These are phyloP conservation scores for Ilex paraguariensis DNA, from an alignment of 305 asterid species.

Conservation along the genomic window DNA sequence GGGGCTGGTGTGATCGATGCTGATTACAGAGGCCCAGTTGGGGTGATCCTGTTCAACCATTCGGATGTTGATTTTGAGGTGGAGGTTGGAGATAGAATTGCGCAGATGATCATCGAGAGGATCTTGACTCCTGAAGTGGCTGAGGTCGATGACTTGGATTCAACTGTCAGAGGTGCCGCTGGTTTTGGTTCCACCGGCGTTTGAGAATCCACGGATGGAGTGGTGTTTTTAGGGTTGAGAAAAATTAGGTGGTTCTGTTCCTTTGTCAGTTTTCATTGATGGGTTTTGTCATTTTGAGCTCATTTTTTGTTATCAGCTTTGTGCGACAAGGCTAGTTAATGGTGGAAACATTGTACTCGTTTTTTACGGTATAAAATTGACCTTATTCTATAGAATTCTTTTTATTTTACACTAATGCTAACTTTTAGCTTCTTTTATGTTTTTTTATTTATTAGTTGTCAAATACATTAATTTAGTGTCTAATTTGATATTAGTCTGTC, in stretches of 20 bases:
- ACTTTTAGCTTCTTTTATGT: too few species aligned
- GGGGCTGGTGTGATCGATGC: slow-evolving; percentile 23
- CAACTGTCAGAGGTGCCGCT: neutral
- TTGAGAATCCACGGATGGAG: neutral
- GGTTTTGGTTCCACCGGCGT: slow-evolving; percentile 1
- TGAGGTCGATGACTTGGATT: slow-evolving; percentile 12
- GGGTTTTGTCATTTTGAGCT: too few species aligned
- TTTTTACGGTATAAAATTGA: too few species aligned
- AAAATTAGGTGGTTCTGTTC: too few species aligned
- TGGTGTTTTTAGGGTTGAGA: too few species aligned
- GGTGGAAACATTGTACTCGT: neutral
- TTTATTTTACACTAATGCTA: too few species aligned
- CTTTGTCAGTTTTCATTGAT: too few species aligned
- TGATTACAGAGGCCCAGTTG: slow-evolving; percentile 15
- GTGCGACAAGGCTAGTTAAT: neutral
- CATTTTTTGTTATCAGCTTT: too few species aligned
- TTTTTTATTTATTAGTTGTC: too few species aligned
- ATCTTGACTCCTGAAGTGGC: slow-evolving; percentile 18
- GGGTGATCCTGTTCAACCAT: slow-evolving; percentile 25
- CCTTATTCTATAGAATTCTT: too few species aligned
- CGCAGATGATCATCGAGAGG: slow-evolving; percentile 16
- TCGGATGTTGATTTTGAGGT: neutral
- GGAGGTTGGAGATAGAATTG: neutral
- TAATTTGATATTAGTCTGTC: too few species aligned
- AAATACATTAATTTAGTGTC: too few species aligned